A percentile compares a stretch with the other conserved stretches of the same genome.
These are phyloP conservation scores for Penicillium sp. DNA, from an alignment of 2,329 filamentous ascomycete genomes.

Conservation along the genomic window DNA sequence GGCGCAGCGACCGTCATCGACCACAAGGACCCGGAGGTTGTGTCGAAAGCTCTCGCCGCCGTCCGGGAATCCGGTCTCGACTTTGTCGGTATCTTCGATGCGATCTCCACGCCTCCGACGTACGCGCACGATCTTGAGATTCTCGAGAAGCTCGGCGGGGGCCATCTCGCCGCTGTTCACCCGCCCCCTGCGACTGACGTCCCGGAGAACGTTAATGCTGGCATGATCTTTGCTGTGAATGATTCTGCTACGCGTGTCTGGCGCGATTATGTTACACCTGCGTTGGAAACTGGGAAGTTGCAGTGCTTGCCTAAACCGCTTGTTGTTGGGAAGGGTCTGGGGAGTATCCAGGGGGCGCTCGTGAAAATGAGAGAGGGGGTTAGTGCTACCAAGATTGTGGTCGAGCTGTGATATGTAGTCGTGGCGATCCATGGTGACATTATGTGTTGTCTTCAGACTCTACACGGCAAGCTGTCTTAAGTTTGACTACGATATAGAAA, in stretches of 20 bases:
- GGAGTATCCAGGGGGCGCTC: conserved; percentile 42
- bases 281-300: conserved; percentile 34
- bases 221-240: conserved; percentile 22
- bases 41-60: conserved; percentile 31
- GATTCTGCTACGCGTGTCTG: conserved; percentile 35
- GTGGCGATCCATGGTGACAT: neutral
- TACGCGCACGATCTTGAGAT: conserved; percentile 10
- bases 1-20: conserved; percentile 47
- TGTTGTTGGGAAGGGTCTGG: conserved; percentile 46
- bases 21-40: conserved; percentile 37
- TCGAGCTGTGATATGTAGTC: conserved; percentile 12
- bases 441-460: neutral
- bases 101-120: conserved; percentile 9
- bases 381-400: conserved; percentile 46
- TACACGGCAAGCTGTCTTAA: too few species aligned
- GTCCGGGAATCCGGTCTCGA: conserved; percentile 23
- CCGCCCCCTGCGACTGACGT: conserved; percentile 11
- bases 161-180: conserved; percentile 13
- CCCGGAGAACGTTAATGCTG: conserved; percentile 9
- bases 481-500: too few species aligned
- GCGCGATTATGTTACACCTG: conserved; percentile 33
- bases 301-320: conserved; percentile 39
- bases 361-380: conserved; percentile 46
- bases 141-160: conserved; percentile 22
- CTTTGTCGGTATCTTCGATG: conserved; percentile 20